Base-by-base conservation (phyloP, 106 monocot species). In the Dactylorhiza incarnata region DNA sequence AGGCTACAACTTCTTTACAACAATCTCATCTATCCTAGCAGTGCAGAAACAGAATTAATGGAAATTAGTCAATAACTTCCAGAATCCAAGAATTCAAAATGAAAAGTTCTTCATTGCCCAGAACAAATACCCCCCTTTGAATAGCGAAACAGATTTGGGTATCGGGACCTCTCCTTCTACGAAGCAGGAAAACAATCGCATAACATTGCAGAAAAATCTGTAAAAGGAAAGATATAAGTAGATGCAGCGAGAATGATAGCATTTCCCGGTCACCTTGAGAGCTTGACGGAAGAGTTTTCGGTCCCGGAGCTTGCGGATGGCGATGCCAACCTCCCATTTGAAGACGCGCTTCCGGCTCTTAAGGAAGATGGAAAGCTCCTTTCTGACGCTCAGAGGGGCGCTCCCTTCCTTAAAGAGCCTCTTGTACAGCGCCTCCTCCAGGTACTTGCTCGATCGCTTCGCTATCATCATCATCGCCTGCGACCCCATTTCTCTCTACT, bases 251-350 rank as follows among this genome's bases (percentile, higher is more conserved):
- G 17, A 43, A 69, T 17, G 17, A 16, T 69, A 69, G 17, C 11
- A 45, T 69, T 69, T 69, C 1, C 0, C 5, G 29, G 45, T 69
- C 44, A 93, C 97, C 94, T 94, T 99, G 74, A 99, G 94, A 45
- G 97, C 97, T 17, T 91, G 87, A 44, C 46, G 78, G 86, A 83
- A 87, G 26, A 84, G 79, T 13, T 77, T 74, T 66, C 91, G 94
- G 66, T 74, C 77, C 9, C 94, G 94, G 75, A 99, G 94, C 74
- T 85, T 87, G 83, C 87, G 89, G 76, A 99, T 56, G 68, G 94
- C 68, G 72, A 91, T 82, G 25, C 91, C 94, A 76, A 99, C 94
- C 87, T 99, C 97, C 97, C 97, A 99, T 56, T 94, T 99, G 82
- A 82, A 91, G 68, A 88, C 97, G 51, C 86, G 84, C 85, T 94